Evolutionary conservation across 768 basidiomycete genomes (phyloP).

Genomic region (Collybia mongolica): DNA sequence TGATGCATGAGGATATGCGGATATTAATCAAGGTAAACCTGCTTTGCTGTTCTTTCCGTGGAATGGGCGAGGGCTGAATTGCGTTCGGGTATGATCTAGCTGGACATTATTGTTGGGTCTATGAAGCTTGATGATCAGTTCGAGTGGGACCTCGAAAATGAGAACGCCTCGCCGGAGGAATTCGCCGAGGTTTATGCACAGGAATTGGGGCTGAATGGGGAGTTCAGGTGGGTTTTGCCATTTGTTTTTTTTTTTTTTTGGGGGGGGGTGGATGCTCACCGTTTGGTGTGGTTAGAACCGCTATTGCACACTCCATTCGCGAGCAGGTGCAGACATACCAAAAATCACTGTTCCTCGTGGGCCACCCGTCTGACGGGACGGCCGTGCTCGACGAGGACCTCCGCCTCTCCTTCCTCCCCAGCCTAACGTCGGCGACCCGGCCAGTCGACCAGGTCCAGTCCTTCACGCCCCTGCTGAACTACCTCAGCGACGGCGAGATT

Average conservation of each 20-base stretch:
- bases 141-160: conserved; percentile 93
- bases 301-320: conserved; percentile 92
- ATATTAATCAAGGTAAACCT: conserved; percentile 83
- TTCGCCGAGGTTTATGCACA: conserved; percentile 86
- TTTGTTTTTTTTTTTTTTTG: background rate
- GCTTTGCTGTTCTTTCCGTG: conserved; percentile 1
- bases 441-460: conserved; percentile 73
- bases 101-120: conserved; percentile 92
- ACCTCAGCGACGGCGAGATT: conserved; percentile 86
- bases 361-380: conserved; percentile 81
- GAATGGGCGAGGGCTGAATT: conserved; percentile 6
- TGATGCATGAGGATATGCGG: conserved; percentile 81
- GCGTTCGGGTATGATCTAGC: conserved; percentile 38
- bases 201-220: conserved; percentile 87
- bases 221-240: conserved; percentile 73
- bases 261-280: background rate
- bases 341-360: conserved; percentile 88
- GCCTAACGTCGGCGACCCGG: conserved; percentile 68
- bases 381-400: conserved; percentile 88
- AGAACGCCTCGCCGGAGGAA: conserved; percentile 80
- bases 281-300: conserved; percentile 58
- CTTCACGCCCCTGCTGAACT: conserved; percentile 88
- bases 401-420: conserved; percentile 83
- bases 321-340: conserved; percentile 93
- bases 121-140: conserved; percentile 96